phyloP scores from a whole-genome alignment of 805 yeast species.

The Ogataea parapolymorpha region DNA sequence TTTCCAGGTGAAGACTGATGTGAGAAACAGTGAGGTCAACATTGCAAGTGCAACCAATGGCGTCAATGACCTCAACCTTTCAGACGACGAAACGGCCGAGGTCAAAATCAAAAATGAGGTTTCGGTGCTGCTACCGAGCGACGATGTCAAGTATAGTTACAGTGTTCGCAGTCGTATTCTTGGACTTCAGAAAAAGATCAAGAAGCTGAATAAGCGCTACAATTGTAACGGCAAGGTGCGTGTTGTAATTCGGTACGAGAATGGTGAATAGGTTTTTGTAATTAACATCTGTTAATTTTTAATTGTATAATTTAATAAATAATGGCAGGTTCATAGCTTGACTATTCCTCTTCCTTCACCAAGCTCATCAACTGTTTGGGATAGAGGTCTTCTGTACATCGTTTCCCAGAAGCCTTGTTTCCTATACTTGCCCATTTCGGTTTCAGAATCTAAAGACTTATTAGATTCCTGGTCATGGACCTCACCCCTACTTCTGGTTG shows the following conservation, averaged over 20 bases:
- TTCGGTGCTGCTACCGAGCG: constrained; percentile 39
- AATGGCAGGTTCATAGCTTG: constrained; percentile 17
- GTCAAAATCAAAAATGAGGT: constrained; percentile 29
- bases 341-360: constrained; percentile 66
- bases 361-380: constrained; percentile 71
- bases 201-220: constrained; percentile 48
- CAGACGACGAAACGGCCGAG: constrained; percentile 22
- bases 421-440: constrained; percentile 31
- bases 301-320: constrained; percentile 10
- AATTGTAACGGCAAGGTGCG: constrained; percentile 46
- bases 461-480: constrained; percentile 38
- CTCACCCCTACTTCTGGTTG: constrained; percentile 37
- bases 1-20: constrained; percentile 36
- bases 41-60: constrained; percentile 11
- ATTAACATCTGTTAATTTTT: not conserved
- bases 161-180: constrained; percentile 57
- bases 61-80: constrained; percentile 17
- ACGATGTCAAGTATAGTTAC: constrained; percentile 56
- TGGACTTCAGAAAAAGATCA: constrained; percentile 56
- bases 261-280: constrained; percentile 1
- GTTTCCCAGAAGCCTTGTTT: constrained; percentile 76
- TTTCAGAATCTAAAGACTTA: constrained; percentile 34
- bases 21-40: constrained; percentile 4
- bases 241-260: constrained; percentile 44
- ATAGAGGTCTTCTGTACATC: constrained; percentile 73